A percentile compares a stretch with the other conserved stretches of the same genome.
These are phyloP conservation scores for Fusarium cyanostomum DNA, from an alignment of 2,329 filamentous ascomycete genomes.

Conservation along the genomic window DNA sequence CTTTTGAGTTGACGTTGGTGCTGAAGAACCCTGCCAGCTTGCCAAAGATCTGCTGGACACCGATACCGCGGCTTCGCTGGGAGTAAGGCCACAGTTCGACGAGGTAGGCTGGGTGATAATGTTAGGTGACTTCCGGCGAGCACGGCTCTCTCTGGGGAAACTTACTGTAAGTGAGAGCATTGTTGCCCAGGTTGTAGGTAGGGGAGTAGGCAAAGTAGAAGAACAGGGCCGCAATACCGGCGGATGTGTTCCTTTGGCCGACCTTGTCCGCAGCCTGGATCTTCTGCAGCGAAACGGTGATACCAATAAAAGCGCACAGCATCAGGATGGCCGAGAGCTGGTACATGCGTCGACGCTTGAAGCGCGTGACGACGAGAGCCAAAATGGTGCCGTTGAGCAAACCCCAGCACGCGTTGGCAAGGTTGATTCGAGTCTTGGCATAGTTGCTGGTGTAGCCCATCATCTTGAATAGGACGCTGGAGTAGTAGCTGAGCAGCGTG, in stretches of 20 bases:
- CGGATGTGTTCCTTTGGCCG: constrained; percentile 7
- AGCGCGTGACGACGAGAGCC: constrained; percentile 56
- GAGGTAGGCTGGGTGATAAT: constrained; percentile 52
- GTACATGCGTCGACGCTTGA: constrained; percentile 61
- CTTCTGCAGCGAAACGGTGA: constrained; percentile 59
- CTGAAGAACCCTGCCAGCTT: constrained; percentile 53
- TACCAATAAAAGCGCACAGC: constrained; percentile 61
- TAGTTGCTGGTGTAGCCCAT: constrained; percentile 54
- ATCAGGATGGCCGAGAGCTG: constrained; percentile 60
- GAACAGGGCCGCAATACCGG: constrained; percentile 27
- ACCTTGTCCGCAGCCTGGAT: constrained; percentile 46
- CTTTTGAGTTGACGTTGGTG: constrained; percentile 57
- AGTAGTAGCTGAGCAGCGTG: constrained; percentile 48
- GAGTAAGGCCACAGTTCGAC: constrained; percentile 69
- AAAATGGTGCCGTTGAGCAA: constrained; percentile 54
- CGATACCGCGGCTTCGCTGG: constrained; percentile 66
- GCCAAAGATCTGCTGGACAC: constrained; percentile 65
- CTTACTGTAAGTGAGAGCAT: constrained; percentile 38
- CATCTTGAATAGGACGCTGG: constrained; percentile 51
- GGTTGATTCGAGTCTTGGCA: constrained; percentile 58
- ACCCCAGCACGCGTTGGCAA: constrained; percentile 56
- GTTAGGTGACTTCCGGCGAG: constrained; percentile 1
- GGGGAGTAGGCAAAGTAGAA: constrained; percentile 31
- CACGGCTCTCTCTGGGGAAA: rapidly evolving
- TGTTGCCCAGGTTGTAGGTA: constrained; percentile 37